These are phyloP conservation scores for Eimeria acervulina DNA, from an alignment of 169 alveolate species.

Conservation along the genomic window DNA sequence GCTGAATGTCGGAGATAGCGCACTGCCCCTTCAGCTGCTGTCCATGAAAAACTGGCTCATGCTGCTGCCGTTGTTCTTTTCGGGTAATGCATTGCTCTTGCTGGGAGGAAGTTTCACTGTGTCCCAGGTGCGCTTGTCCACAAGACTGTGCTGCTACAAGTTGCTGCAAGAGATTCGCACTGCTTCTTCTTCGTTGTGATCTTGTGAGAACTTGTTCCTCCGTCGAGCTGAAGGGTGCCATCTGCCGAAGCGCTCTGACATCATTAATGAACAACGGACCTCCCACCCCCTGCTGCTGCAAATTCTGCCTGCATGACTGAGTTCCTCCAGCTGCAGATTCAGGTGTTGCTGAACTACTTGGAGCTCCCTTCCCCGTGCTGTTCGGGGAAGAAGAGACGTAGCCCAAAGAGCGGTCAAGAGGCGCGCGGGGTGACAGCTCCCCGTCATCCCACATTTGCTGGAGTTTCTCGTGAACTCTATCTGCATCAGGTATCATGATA, in stretches of 20 bases:
- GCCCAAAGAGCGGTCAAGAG: constrained; percentile 73
- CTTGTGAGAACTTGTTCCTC: constrained; percentile 76
- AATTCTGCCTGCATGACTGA: neutral
- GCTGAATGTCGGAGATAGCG: neutral
- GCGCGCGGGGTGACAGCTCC: constrained; percentile 77
- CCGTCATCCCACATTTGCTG: constrained; percentile 79
- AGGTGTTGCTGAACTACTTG: neutral
- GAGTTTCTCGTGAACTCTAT: constrained; percentile 29
- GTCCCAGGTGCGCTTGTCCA: neutral
- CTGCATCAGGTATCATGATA: constrained; percentile 16
- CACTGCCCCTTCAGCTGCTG: neutral
- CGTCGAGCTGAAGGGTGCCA: constrained; percentile 77
- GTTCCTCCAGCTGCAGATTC: constrained; percentile 45
- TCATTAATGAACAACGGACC: constrained; percentile 59
- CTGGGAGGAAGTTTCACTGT: neutral
- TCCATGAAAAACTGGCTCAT: neutral
- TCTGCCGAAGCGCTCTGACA: constrained; percentile 68
- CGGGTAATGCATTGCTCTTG: neutral
- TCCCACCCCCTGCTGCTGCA: constrained; percentile 19
- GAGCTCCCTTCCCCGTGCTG: constrained; percentile 22
- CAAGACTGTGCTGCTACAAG: constrained; percentile 52
- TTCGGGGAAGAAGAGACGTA: constrained; percentile 65
- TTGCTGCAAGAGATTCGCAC: constrained; percentile 66
- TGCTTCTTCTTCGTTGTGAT: constrained; percentile 69
- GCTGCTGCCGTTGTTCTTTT: constrained; percentile 29